Evolutionary conservation across 805 yeast species (phyloP), one percentile per base, ranked within the genome.

Genomic region (Scheffersomyces coipomensis): DNA sequence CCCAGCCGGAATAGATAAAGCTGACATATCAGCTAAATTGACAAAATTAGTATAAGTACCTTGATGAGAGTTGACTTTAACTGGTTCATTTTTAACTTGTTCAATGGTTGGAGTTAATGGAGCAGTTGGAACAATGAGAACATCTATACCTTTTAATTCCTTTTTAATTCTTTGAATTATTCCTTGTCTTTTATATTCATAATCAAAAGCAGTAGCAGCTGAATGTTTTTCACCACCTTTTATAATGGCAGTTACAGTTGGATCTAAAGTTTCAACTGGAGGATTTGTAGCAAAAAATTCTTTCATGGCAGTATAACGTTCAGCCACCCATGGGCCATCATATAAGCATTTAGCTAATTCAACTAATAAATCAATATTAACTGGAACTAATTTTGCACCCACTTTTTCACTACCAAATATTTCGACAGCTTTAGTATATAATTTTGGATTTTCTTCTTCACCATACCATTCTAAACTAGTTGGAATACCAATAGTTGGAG

Each of bases 281-380:
- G 93, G 89, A 54, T 81, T 75, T 6, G 85, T 71, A 21, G 78
- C 78, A 41, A 87, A 73, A 49, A 85, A 85, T 30, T 84, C 87
- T 50, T 79, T 76, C 26, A 81, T 78, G 19, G 97, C 97, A 46
- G 88, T 81, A 66, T 81, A 89, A 51, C 99, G 78, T 68, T 91
- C 99, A 18, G 95, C 88, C 9, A 91, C 98, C 99, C 99, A 91
- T n/a, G 98, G 86, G 42, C 99, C 99, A 56, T 91, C 97, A 59
- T 91, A 91, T 26, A 91, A 73, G 56, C 93, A 86, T 51, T 79
- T 79, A 13, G 98, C 99, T 41, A 91, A 72, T 26, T 85, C 85
- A 44, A 87, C 69, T 29, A 91, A 69, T 3, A 89, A 86, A 13
- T 82, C 62, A 58, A 91, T 90, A 62, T 88, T 90, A 31, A 82